Evolutionary conservation across 1,284 basidiomycete species (phyloP), one percentile per base, ranked within the genome.

Genomic region (Tylopilus sp.): DNA sequence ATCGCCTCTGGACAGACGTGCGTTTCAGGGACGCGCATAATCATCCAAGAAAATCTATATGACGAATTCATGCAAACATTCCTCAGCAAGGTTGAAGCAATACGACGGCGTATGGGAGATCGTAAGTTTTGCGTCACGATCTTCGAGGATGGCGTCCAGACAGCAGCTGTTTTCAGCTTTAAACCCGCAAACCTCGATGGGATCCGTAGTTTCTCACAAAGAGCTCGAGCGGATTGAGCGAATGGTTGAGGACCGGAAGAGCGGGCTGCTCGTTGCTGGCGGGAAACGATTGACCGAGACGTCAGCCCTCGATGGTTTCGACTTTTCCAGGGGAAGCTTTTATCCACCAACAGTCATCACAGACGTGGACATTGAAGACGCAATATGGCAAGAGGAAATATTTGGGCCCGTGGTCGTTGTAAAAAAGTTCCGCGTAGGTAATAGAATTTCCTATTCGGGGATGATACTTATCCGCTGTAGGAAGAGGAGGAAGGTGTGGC

Each of bases 1-100:
- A 75, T 92, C 35, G 90, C 90, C 1, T 90, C 90, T 31, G 90
- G 91, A 2, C 90, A 93, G 72, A 92, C 90, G 15, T 92, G 89
- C 57, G 86, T 92, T 20, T 90, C 89, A 5, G 89, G 88, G 22
- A 84, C 89, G 17, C 79, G 89, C 11, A 73, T 92, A 25, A 76
- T 92, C 10, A 70, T 92, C 5, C 88, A 91, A 56, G 79, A 84
- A 37, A 67, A 67, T 10, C 79, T 92, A 47, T 89, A 88, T 59
- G 79, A 87, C 42, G 66, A 71, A 5, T 92, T 92, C 67, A 77
- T 91, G 73, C 61, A 67, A 7, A 65, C 64, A 17, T 85, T 91
- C 66, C 61, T 88, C 15, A 68, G 76, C 52, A 91, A 91, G 63
- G 77, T 83, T 1, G 70, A 79, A 54, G 78, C 74, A 57, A 88